Evolutionary conservation across 805 yeast genomes (phyloP), one percentile per base, ranked within the genome.

Genomic region (Sugiyamaella smithiae): DNA sequence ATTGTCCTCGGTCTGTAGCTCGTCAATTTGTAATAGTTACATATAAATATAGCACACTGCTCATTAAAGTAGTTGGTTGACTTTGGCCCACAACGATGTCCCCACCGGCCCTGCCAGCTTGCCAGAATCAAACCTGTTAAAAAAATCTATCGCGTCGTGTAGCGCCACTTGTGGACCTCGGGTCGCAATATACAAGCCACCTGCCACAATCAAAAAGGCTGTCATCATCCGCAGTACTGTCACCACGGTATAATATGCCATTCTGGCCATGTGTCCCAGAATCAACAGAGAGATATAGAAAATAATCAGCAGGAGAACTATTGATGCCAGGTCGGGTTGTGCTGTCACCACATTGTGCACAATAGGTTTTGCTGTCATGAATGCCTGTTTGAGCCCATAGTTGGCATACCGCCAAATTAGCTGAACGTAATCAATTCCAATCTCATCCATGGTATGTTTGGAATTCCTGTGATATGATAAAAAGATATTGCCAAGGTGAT

Each of bases 251-350:
- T 55, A 48, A 40, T 48, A 58, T 9, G 62, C 25, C 52, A 58
- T 50, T 12, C 62, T 41, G 33, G 57, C 42, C 20, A 62, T 46
- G 42, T 60, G 56, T 32, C 43, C 33, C 22, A 62, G 33, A 23
- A 64, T 51, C 16, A 53, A 48, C 37, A 62, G 52, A 16, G 60
- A 52, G 5, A 63, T 16, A 41, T 56, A 62, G 22, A 63, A 48
- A 12, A 61, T 48, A 2, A 55, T 28, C 14, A 62, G 48, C 35
- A 55, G 49, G 19, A 59, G 31, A n/a, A 56, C 29, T 7, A 63
- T 41, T 8, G 56, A 42, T 22, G 49, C 17, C 16, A 54, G 54
- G 40, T 57, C 61, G 4, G 57, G 56, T 14, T 55, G 43, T 8
- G 54, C 28, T n/a, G 37, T 41, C 17, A 54, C 16, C 14, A 52